A percentile compares a stretch with the other conserved stretches of the same genome.
These are phyloP conservation scores for Aspergillus baeticus DNA, from an alignment of 495 filamentous ascomycete genomes.

Conservation along the genomic window DNA sequence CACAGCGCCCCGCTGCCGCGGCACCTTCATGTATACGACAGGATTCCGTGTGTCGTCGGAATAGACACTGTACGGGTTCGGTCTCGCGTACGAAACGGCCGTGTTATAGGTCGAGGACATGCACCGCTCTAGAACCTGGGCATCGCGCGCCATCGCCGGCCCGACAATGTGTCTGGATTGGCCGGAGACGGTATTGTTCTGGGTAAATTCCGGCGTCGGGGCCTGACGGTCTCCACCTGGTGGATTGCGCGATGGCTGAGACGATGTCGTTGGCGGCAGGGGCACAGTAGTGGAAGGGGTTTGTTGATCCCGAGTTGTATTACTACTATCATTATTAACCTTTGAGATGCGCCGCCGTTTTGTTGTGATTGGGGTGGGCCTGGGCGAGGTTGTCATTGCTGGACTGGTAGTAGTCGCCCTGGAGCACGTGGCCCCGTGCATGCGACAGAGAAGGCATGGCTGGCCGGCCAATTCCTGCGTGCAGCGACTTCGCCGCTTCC, in stretches of 20 bases:
- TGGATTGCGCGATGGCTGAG: background rate
- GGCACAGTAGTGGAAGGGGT: background rate
- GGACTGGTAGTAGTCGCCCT: background rate
- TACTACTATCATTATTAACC: background rate
- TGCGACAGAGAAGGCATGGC: conserved; percentile 12
- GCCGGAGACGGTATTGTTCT: conserved; percentile 1
- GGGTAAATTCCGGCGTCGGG: background rate
- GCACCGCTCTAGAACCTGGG: conserved; percentile 5
- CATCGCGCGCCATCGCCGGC: conserved; percentile 8
- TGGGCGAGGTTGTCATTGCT: background rate
- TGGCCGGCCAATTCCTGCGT: conserved; percentile 5
- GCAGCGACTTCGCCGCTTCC: conserved; percentile 10
- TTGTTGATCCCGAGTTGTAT: background rate
- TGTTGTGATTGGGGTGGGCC: background rate
- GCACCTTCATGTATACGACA: conserved; percentile 5
- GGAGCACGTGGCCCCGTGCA: conserved; percentile 5
- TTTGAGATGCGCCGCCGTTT: background rate
- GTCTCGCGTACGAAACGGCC: conserved; percentile 6
- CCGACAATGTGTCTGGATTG: conserved; percentile 5
- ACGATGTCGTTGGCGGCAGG: background rate
- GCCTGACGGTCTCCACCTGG: background rate
- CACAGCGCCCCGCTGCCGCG: background rate
- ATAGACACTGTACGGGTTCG: conserved; percentile 11
- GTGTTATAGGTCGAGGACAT: conserved; percentile 5
- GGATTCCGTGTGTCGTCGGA: conserved; percentile 9